Evolutionary conservation across 2,329 filamentous ascomycete genomes (phyloP).

Genomic region (Penicillium griseofulvum): DNA sequence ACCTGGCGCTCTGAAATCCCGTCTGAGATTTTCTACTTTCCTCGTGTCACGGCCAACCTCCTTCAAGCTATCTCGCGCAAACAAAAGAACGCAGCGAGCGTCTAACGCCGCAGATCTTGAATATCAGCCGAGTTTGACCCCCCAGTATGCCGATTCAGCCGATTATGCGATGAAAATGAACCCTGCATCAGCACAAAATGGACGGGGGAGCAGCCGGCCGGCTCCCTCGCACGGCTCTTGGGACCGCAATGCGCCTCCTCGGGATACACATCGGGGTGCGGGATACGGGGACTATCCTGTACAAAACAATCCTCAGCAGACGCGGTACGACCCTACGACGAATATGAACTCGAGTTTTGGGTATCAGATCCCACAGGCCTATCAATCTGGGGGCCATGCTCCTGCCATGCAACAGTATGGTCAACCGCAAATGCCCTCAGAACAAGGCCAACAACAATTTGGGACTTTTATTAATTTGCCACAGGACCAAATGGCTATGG

Average conservation of each 20-base stretch:
- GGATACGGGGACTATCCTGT: background rate
- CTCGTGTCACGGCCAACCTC: background rate
- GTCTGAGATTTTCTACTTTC: background rate
- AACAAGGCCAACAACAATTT: background rate
- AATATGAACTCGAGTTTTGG: background rate
- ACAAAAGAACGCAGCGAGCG: conserved; percentile 16
- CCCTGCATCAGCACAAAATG: background rate
- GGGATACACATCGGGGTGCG: background rate
- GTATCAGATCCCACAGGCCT: background rate
- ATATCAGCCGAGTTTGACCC: background rate
- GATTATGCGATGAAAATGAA: conserved; percentile 5
- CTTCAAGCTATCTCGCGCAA: conserved; percentile 14
- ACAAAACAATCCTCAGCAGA: background rate
- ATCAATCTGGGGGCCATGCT: background rate
- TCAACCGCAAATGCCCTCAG: background rate
- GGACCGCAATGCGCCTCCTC: background rate
- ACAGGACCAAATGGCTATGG: conserved; percentile 4
- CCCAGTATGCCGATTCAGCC: conserved; percentile 4
- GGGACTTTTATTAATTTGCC: conserved; percentile 5
- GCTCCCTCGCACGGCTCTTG: background rate
- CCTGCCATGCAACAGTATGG: background rate
- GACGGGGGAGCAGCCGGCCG: background rate
- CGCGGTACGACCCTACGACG: background rate
- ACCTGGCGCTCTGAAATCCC: background rate
- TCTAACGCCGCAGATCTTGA: conserved; percentile 1